Percentiles rank a stretch among this genome's conserved stretches.
These are phyloP conservation scores for Plasmopara viticola DNA, from an alignment of 352 stramenopile species.

Conservation along the genomic window DNA sequence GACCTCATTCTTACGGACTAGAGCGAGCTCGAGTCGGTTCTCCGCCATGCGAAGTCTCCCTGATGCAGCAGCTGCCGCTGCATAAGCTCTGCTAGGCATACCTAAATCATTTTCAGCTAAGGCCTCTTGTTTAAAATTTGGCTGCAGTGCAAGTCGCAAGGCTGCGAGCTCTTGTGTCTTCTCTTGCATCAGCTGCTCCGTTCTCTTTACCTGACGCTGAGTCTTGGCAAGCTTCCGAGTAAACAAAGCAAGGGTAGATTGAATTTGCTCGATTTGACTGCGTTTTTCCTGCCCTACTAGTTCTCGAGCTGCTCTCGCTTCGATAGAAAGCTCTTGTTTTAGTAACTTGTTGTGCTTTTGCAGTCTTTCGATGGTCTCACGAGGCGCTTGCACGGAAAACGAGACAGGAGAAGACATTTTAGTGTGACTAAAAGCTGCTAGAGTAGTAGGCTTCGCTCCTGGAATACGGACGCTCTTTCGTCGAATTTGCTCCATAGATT, in stretches of 20 bases:
- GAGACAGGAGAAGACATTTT: constrained; percentile 15
- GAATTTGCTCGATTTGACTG: constrained; percentile 48
- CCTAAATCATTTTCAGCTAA: constrained; percentile 11
- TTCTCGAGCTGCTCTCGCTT: constrained; percentile 45
- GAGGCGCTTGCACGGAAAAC: constrained; percentile 67
- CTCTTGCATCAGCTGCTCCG: constrained; percentile 40
- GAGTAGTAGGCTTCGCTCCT: constrained; percentile 3
- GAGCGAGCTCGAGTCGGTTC: constrained; percentile 66
- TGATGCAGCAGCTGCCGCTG: constrained; percentile 29
- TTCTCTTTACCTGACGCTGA: constrained; percentile 33
- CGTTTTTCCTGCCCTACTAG: constrained; percentile 51
- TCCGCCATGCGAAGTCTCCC: constrained; percentile 51
- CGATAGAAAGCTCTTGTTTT: constrained; percentile 67
- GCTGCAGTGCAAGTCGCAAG: constrained; percentile 23
- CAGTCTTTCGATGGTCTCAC: constrained; percentile 62
- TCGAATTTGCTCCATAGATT: constrained; percentile 2
- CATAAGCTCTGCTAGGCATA: constrained; percentile 18
- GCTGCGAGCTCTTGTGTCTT: constrained; percentile 44
- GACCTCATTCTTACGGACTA: constrained; percentile 79
- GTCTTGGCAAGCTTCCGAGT: constrained; percentile 42
- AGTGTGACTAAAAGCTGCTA: constrained; percentile 23
- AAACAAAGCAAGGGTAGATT: constrained; percentile 41
- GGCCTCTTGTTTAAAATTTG: constrained; percentile 15
- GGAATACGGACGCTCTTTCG: constrained; percentile 9
- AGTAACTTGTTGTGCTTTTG: constrained; percentile 72